phyloP scores from a whole-genome alignment of 2,329 filamentous ascomycete species.

The Pseudogymnoascus sp. region DNA sequence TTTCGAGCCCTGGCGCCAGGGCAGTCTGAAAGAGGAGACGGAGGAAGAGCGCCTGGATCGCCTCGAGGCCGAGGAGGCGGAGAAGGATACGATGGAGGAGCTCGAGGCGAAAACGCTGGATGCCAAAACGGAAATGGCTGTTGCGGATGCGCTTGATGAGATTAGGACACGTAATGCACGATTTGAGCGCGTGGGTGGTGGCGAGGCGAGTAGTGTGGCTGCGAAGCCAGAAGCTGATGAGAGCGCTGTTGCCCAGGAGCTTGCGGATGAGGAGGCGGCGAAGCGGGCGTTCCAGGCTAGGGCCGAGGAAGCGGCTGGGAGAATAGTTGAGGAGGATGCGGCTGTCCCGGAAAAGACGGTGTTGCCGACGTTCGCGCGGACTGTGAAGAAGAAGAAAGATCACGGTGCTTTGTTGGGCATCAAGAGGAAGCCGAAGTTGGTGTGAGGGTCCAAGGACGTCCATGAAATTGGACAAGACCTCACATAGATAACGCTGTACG shows the following conservation, averaged over 20 bases:
- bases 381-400: conserved; percentile 82
- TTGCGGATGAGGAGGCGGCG: conserved; percentile 77
- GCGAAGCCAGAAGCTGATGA: conserved; percentile 42
- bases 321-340: conserved; percentile 26
- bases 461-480: not conserved
- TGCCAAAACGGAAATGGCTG: conserved; percentile 90
- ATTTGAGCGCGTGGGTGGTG: conserved; percentile 64
- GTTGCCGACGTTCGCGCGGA: conserved; percentile 52
- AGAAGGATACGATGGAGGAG: conserved; percentile 89
- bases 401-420: conserved; percentile 67
- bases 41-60: conserved; percentile 81
- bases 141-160: conserved; percentile 91
- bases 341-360: conserved; percentile 16
- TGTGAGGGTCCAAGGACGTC: conserved; percentile 31
- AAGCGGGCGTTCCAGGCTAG: conserved; percentile 58
- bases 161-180: conserved; percentile 87
- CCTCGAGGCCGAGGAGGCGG: conserved; percentile 69
- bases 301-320: conserved; percentile 25
- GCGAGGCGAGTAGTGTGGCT: conserved; percentile 46
- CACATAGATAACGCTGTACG: not conserved
- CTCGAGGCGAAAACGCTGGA: conserved; percentile 89
- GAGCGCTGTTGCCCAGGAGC: conserved; percentile 58
- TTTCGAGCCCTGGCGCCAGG: conserved; percentile 79
- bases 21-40: conserved; percentile 58
- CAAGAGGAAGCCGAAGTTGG: conserved; percentile 67